Base-by-base conservation (phyloP, 805 yeast genomes). In the Ascoidea tarda region DNA sequence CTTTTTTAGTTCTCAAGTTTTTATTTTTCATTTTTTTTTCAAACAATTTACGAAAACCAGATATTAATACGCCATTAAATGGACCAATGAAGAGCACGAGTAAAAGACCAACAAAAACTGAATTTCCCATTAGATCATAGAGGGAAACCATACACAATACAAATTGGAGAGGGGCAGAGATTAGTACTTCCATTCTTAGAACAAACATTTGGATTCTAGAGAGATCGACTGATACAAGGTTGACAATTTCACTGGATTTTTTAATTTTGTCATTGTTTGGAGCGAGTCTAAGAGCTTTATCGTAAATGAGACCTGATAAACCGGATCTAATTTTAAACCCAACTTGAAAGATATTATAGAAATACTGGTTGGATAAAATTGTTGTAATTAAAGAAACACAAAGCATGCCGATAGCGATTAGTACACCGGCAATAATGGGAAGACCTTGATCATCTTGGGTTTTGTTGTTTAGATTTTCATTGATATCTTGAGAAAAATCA, bases 161-260 rank as follows among this genome's bases (percentile, higher is more conserved):
- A 45, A 83, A 66, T 54, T 80, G 72, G 16, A 79, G 63, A 5
- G 88, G 88, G 1, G 82, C 78, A 48, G 84, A 74, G 31, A 82
- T 66, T 53, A 82, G 59, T 5, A 74, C 70, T 57, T 78, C 82
- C 32, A 81, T 66, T 55, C 76, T 73, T 49, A 71, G 70, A n/a
- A 78, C 65, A 52, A 84, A 66, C 46, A 77, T 80, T 61, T 81
- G 85, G 33, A 87, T 68, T 56, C 84, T 72, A 49, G 69, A 68
- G 10, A 85, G 80, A 68, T 88, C 96, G 38, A 85, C 90, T 16
- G 93, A 78, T 72, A 86, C 76, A 60, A 83, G 72, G 60, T 86
- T 87, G 58, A 87, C 75, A 51, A 88, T 84, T 58, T 87, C 95
- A 58, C 96, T 95, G 1, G 90, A 76, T 1, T 87, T 68, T 57